phyloP scores from a whole-genome alignment of 257 asterid genomes.

The Penstemon eatonii region DNA sequence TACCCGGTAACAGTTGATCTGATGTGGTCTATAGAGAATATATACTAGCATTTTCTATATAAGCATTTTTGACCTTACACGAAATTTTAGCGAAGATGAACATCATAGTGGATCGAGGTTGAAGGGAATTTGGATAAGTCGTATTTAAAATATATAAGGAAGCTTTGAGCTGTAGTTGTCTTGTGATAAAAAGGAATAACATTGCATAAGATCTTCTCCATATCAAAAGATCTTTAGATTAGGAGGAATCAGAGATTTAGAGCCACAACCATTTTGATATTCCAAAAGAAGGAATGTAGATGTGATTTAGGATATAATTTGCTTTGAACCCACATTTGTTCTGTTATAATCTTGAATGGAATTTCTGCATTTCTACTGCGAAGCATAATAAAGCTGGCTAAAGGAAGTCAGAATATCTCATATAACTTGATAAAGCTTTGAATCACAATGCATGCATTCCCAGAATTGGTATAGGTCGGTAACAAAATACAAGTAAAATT shows the following conservation, averaged over 20 bases:
- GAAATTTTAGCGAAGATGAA: not conserved
- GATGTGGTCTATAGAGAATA: not conserved
- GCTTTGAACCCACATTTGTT: too few relatives aligned
- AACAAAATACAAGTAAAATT: too few relatives aligned
- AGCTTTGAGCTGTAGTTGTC: constrained; percentile 48
- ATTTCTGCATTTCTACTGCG: constrained; percentile 24
- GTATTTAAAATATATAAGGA: constrained; percentile 34
- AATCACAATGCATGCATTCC: not conserved
- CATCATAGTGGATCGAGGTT: constrained; percentile 25
- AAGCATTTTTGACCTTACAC: not conserved
- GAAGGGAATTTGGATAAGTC: constrained; percentile 31
- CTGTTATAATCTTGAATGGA: not conserved
- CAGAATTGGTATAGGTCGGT: not conserved
- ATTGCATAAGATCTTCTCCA: constrained; percentile 41
- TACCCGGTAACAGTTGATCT: constrained; percentile 1
- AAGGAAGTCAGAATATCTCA: not conserved
- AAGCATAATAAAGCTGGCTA: constrained; percentile 8
- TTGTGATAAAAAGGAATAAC: constrained; percentile 43
- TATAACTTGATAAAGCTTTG: constrained; percentile 19
- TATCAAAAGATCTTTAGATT: constrained; percentile 36
- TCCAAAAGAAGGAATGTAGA: constrained; percentile 25
- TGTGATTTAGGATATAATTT: too few relatives aligned
- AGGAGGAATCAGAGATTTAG: constrained; percentile 35
- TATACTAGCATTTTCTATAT: constrained; percentile 1
- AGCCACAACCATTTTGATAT: constrained; percentile 15